These are phyloP conservation scores for Colletotrichum godetiae DNA, from an alignment of 2,329 filamentous ascomycete species.

Conservation along the genomic window DNA sequence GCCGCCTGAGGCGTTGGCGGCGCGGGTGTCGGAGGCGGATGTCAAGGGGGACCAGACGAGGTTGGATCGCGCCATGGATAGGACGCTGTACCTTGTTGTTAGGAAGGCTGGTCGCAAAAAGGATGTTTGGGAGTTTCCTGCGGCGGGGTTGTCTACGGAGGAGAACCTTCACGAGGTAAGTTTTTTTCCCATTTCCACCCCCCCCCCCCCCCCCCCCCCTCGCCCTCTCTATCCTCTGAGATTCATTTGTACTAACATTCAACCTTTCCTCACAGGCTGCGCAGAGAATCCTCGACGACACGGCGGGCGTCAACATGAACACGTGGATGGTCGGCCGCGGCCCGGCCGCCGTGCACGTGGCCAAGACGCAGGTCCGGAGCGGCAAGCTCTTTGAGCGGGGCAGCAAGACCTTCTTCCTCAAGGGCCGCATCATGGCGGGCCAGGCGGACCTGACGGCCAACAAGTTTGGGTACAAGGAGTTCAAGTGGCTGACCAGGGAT, in stretches of 20 bases:
- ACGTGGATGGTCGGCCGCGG: slow-evolving; percentile 96
- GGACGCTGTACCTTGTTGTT: slow-evolving; percentile 90
- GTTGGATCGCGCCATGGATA: slow-evolving; percentile 81
- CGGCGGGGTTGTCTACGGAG: slow-evolving; percentile 72
- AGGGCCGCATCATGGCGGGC: slow-evolving; percentile 96
- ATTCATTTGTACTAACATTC: background rate
- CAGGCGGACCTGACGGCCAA: slow-evolving; percentile 85
- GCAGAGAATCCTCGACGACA: slow-evolving; percentile 78
- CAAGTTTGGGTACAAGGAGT: slow-evolving; percentile 79
- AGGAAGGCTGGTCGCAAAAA: slow-evolving; percentile 65
- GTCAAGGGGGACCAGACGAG: slow-evolving; percentile 77
- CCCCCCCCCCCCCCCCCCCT: background rate
- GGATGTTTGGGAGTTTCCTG: slow-evolving; percentile 85
- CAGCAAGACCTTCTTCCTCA: slow-evolving; percentile 94
- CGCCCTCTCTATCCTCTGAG: background rate
- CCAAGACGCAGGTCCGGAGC: slow-evolving; percentile 59
- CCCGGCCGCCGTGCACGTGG: slow-evolving; percentile 83
- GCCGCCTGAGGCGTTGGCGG: slow-evolving; percentile 76
- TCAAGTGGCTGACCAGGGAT: slow-evolving; percentile 91
- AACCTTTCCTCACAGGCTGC: slow-evolving; percentile 72
- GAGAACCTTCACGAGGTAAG: slow-evolving; percentile 88
- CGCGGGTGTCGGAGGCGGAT: slow-evolving; percentile 83
- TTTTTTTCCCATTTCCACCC: slow-evolving; percentile 35
- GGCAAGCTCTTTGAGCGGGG: slow-evolving; percentile 60
- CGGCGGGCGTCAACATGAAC: slow-evolving; percentile 96